Base-by-base conservation (phyloP, 2,329 filamentous ascomycete species). In the Fusarium penzigii region DNA sequence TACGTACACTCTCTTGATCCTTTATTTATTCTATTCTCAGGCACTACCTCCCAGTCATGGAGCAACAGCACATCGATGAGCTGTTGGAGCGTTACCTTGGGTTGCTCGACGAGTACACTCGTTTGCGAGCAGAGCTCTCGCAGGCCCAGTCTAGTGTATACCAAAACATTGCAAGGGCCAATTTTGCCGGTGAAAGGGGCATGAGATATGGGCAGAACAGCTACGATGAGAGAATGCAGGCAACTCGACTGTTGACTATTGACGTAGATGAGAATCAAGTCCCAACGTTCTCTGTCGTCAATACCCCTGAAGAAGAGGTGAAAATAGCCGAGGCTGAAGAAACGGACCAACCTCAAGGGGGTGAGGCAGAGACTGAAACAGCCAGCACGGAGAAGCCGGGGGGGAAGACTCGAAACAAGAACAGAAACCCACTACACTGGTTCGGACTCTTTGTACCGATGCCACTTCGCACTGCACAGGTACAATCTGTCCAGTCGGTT, bases 201-300 rank as follows among this genome's bases (percentile, higher is more conserved):
- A 68, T 83, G 55, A 77, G 83, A 40, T 92, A 88, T 66, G 88
- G 88, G 3, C 79, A 77, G 57, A 86, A 90, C 62, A 81, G 83
- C 65, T 93, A 89, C 66, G 88, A 92, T 68, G 81, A 84, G 58
- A 80, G 89, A 43, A 90, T 90, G 84, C 84, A 84, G 66, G 86
- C 87, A 3, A 71, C 70, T 17, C 72, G 81, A 47, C 69, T 71
- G 48, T 60, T 86, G 29, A 45, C 44, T 9, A 62, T 68, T 8
- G 34, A 49, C 5, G 51, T 52, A 16, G 51, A 59, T 16, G 53
- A 53, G 16, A 39, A 39, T 25, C 40, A 56, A 42, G n/a, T 29
- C 46, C 55, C 63, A 6, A 44, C 16, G 3, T 71, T 67, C 45
- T 29, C 51, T 2, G 39, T 69, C 25, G 12, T 32, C 4, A 42